phyloP scores from a whole-genome alignment of 192 early-diverging fungal species.

The Thoreauomyces humboldtii region DNA sequence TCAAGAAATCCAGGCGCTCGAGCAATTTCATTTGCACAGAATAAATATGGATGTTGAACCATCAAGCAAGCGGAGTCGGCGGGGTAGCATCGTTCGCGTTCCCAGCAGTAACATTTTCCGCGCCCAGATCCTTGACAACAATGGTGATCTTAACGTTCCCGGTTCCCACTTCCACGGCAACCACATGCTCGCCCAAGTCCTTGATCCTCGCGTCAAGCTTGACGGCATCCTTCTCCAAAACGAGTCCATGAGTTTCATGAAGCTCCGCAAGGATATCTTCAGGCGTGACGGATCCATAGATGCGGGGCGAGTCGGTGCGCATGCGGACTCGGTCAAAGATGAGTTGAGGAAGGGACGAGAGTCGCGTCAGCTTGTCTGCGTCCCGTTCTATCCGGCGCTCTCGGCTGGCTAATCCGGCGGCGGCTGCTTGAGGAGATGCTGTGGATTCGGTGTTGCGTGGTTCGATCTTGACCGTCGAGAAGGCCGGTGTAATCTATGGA shows the following conservation, averaged over 20 bases:
- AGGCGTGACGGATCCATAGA: slow-evolving; percentile 34
- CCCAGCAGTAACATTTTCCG: no score
- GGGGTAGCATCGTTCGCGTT: no score
- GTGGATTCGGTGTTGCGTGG: neutral
- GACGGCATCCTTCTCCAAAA: slow-evolving; percentile 18
- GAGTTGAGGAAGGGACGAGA: neutral
- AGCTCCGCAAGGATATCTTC: slow-evolving; percentile 23
- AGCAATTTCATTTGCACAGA: no score
- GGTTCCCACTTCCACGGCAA: no score
- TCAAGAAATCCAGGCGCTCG: no score
- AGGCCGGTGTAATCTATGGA: slow-evolving; percentile 31
- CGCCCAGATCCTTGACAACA: no score
- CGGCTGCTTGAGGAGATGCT: neutral
- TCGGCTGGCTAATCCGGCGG: neutral
- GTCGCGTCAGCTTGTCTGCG: neutral
- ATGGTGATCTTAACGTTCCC: no score
- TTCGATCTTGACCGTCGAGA: slow-evolving; percentile 23
- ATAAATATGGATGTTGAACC: no score
- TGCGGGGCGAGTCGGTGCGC: slow-evolving; percentile 8
- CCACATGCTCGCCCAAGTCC: slow-evolving; percentile 26
- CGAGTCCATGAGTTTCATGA: slow-evolving; percentile 4
- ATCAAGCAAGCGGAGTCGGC: no score
- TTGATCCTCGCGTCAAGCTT: slow-evolving; percentile 26
- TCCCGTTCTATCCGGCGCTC: neutral
- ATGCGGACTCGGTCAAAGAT: slow-evolving; percentile 28